Base-by-base conservation (phyloP, 176 grass and related monocot species). In the Juncus effusus region DNA sequence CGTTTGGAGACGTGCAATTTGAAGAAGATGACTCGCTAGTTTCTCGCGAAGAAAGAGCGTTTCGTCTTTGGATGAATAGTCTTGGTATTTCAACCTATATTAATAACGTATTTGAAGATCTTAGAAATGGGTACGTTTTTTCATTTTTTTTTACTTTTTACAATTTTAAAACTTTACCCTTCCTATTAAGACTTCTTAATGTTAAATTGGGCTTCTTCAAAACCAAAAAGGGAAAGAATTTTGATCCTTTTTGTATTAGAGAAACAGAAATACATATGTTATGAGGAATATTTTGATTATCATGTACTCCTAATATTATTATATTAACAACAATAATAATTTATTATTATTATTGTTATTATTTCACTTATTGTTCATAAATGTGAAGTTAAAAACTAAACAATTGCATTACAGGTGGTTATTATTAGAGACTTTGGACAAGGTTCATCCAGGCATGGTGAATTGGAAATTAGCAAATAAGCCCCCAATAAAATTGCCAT, bases 41-140 rank as follows among this genome's bases (percentile, higher is more conserved):
- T 84, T 97, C 94, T 16, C 81, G 83, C 60, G 94, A 97, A 81
- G 94, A 97, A 56, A 86, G 85, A 76, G 87, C 83, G 62, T 97
- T 92, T 70, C 59, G 94, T 40, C 65, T 97, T 63, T 97, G 94
- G 94, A 86, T 97, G 62, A 97, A 97, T 74, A 92, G 94, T 77
- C 88, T 97, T 53, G 94, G 94, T 63, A 97, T 92, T 76, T 97
- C 88, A 40, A 84, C 59, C 52, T 92, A 89, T 62, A 89, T 97
- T 60, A 92, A 86, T 69, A 97, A 97, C 82, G 94, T 92, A 35
- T 97, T 97, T 73, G 88, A 97, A 84, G 94, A 97, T 71, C 94
- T 97, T 76, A 86, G 88, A 74, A 89, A 91, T 60, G 88, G 94
- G 94, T 97, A 86, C 74, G 84, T 11, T 64, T 73, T 61, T 61